These are phyloP conservation scores for Colletotrichum magnum DNA, from an alignment of 2,329 filamentous ascomycete genomes.

Conservation along the genomic window DNA sequence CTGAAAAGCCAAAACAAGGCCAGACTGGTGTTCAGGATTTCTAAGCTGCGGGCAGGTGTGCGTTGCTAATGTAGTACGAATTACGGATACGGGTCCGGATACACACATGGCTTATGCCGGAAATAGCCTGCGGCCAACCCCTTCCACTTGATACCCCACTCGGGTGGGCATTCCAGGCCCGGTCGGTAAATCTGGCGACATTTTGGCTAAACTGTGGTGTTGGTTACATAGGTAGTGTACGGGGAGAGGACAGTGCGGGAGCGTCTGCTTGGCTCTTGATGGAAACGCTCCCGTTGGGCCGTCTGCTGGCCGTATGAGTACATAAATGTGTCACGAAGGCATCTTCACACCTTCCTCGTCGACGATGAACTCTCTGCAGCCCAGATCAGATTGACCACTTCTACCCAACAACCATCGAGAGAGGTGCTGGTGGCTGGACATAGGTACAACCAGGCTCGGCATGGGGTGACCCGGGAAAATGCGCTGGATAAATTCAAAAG, in stretches of 20 bases:
- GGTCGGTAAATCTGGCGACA: not conserved
- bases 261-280: too few species aligned
- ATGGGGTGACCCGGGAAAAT: constrained; percentile 42
- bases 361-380: not conserved
- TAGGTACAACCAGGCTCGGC: not conserved
- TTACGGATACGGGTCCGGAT: too few species aligned
- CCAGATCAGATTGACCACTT: not conserved
- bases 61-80: too few species aligned
- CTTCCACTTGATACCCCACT: too few species aligned
- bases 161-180: not conserved
- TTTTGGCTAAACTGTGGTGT: constrained; percentile 11
- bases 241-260: too few species aligned
- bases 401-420: not conserved
- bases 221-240: too few species aligned
- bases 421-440: not conserved
- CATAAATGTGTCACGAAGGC: too few species aligned
- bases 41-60: constrained; percentile 53
- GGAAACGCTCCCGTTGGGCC: too few species aligned
- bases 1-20: constrained; percentile 52
- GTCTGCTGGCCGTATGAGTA: too few species aligned
- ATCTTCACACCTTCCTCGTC: too few species aligned
- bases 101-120: not conserved
- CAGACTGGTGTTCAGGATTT: constrained; percentile 83
- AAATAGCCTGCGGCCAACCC: not conserved
- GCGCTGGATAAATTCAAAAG: constrained; percentile 42